These are phyloP conservation scores for Zelopaecilomyces penicillatus DNA, from an alignment of 2,329 filamentous ascomycete genomes.

Conservation along the genomic window DNA sequence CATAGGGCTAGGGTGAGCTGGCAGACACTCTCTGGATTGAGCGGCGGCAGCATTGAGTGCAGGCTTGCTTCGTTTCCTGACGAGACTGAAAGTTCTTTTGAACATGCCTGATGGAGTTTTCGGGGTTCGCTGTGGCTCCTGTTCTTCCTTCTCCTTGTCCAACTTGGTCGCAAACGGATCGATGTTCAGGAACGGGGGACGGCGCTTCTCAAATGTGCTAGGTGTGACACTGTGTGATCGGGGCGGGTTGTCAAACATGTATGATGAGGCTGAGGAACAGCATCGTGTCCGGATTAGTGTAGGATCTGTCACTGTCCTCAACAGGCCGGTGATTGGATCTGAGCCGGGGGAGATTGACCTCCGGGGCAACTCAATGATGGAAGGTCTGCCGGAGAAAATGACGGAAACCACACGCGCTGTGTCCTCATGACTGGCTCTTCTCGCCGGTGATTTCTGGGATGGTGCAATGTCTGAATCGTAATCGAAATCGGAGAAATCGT, in stretches of 20 bases:
- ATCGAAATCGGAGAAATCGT: constrained; percentile 50
- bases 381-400: constrained; percentile 51
- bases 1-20: constrained; percentile 17
- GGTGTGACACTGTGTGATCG: constrained; percentile 37
- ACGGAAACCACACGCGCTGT: constrained; percentile 53
- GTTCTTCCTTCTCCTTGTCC: constrained; percentile 19
- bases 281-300: constrained; percentile 22
- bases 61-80: constrained; percentile 46
- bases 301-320: constrained; percentile 24
- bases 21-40: constrained; percentile 26
- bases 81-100: constrained; percentile 45
- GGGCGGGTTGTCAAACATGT: constrained; percentile 26
- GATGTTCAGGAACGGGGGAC: constrained; percentile 42
- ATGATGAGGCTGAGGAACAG: constrained; percentile 25
- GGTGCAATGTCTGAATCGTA: constrained; percentile 37
- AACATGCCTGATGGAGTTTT: constrained; percentile 40
- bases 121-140: constrained; percentile 26
- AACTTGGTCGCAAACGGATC: constrained; percentile 43
- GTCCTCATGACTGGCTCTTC: constrained; percentile 41
- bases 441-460: constrained; percentile 15
- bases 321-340: constrained; percentile 16
- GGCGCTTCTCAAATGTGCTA: constrained; percentile 26
- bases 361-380: constrained; percentile 43
- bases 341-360: constrained; percentile 37
- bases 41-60: constrained; percentile 31